Evolutionary conservation across 2,329 filamentous ascomycete genomes (phyloP).

Genomic region (Diaporthe australafricana): DNA sequence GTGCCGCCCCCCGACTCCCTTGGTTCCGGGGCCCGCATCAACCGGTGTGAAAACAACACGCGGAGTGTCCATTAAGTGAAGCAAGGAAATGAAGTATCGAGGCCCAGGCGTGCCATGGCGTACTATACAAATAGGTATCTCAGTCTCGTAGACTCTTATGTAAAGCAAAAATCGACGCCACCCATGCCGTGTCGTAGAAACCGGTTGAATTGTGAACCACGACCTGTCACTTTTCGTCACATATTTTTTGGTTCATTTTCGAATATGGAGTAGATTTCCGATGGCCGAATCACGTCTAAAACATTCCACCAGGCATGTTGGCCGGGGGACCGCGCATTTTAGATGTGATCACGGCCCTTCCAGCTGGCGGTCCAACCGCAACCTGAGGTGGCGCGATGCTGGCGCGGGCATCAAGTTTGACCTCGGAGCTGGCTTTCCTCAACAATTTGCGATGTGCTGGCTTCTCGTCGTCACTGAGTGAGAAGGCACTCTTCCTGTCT

Average conservation of each 20-base stretch:
- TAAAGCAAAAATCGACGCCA: slow-evolving; percentile 33
- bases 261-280: too few species aligned
- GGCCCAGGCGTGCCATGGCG: slow-evolving; percentile 31
- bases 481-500: slow-evolving; percentile 44
- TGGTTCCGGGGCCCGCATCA: background rate
- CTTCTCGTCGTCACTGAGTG: slow-evolving; percentile 55
- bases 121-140: slow-evolving; percentile 46
- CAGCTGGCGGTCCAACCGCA: slow-evolving; percentile 48
- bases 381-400: slow-evolving; percentile 43
- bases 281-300: slow-evolving; percentile 38
- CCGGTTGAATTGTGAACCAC: slow-evolving; percentile 27
- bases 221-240: slow-evolving; percentile 14
- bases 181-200: slow-evolving; percentile 16
- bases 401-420: slow-evolving; percentile 40
- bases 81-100: slow-evolving; percentile 19
- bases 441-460: slow-evolving; percentile 51
- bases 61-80: slow-evolving; percentile 25
- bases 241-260: background rate
- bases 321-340: slow-evolving; percentile 41
- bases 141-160: slow-evolving; percentile 42
- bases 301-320: slow-evolving; percentile 50
- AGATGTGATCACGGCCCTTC: slow-evolving; percentile 49
- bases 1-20: background rate
- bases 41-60: background rate
- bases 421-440: slow-evolving; percentile 57